Conservation (phyloP, 257 asterid genomes). For the Solanum appendiculatum region DNA sequence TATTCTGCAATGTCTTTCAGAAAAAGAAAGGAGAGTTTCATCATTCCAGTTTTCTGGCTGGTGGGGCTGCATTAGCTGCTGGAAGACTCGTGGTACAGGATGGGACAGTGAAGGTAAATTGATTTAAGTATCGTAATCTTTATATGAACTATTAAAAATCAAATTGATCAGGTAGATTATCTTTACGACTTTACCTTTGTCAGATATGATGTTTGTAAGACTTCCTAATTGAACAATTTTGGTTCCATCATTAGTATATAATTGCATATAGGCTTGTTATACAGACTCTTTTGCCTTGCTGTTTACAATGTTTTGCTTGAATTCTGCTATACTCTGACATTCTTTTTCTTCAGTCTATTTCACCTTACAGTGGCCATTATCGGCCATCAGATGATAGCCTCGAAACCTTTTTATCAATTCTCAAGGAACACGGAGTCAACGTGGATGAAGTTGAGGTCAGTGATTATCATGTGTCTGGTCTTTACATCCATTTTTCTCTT, state of each 20-base stretch:
- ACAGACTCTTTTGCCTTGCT: not conserved
- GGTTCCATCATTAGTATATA: too few relatives aligned
- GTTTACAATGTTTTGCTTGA: not conserved
- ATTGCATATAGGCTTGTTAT: not conserved
- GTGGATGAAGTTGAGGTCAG: slow-evolving; percentile 61
- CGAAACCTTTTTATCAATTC: slow-evolving; percentile 46
- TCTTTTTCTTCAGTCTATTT: slow-evolving; percentile 44
- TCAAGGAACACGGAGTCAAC: slow-evolving; percentile 67
- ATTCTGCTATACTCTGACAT: not conserved
- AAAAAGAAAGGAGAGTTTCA: slow-evolving; percentile 85
- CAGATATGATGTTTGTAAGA: too few relatives aligned
- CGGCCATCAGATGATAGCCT: slow-evolving; percentile 84
- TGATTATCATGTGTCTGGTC: not conserved
- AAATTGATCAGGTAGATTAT: not conserved
- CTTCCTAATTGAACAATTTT: too few relatives aligned
- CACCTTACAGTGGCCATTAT: slow-evolving; percentile 97
- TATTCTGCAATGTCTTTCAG: slow-evolving; percentile 25
- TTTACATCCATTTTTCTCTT: not conserved
- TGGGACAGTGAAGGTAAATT: slow-evolving; percentile 66
- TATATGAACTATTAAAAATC: not conserved
- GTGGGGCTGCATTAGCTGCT: slow-evolving; percentile 93
- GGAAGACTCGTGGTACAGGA: slow-evolving; percentile 69
- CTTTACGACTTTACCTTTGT: not conserved
- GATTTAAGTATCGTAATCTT: not conserved
- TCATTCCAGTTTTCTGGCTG: slow-evolving; percentile 98